Evolutionary conservation across 805 yeast species (phyloP).

Genomic region (Candida mattraensis): DNA sequence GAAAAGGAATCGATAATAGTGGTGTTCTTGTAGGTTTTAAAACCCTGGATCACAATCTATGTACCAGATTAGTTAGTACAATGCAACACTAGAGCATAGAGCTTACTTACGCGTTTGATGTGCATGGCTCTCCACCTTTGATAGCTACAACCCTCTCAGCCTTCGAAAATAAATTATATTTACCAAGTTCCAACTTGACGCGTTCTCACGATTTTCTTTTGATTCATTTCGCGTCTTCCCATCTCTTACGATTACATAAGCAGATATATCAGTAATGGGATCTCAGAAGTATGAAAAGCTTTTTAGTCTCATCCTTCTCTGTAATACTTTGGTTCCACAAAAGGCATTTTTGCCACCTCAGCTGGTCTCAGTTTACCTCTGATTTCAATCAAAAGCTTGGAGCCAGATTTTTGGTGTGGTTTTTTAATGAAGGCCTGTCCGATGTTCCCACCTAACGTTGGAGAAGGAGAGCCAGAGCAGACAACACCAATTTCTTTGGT

Average conservation of each 20-base stretch:
- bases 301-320: slow-evolving; percentile 17
- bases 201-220: too few species aligned
- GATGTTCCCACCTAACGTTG: slow-evolving; percentile 70
- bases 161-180: too few species aligned
- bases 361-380: slow-evolving; percentile 84
- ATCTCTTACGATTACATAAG: too few species aligned
- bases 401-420: slow-evolving; percentile 70
- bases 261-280: too few species aligned
- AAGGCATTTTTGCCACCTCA: slow-evolving; percentile 77
- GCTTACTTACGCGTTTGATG: slow-evolving; percentile 31
- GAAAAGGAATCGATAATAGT: slow-evolving; percentile 76
- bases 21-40: slow-evolving; percentile 86
- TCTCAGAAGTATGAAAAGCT: too few species aligned
- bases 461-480: slow-evolving; percentile 62
- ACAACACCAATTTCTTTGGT: slow-evolving; percentile 51
- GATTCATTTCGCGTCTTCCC: too few species aligned
- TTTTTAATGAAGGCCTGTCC: slow-evolving; percentile 89
- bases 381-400: slow-evolving; percentile 68
- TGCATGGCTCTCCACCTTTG: too few species aligned
- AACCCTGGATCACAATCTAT: slow-evolving; percentile 80
- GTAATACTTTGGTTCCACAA: slow-evolving; percentile 73
- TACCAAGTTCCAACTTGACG: too few species aligned
- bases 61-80: slow-evolving; percentile 2
- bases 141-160: too few species aligned
- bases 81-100: not conserved